These are phyloP conservation scores for Pseudogymnoascus sp. DNA, from an alignment of 2,329 filamentous ascomycete genomes.

Conservation along the genomic window DNA sequence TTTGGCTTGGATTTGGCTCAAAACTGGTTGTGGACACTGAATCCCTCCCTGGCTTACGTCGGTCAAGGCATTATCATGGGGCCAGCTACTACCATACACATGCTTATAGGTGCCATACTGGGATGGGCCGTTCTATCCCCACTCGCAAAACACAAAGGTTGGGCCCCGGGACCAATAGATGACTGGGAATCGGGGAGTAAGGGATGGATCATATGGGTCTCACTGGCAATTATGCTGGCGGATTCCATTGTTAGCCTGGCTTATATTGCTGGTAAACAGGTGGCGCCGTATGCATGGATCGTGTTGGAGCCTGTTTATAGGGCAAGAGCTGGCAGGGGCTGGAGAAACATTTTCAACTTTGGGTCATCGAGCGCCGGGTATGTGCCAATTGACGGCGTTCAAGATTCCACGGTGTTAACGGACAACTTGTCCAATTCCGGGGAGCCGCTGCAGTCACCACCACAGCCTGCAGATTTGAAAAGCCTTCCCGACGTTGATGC, in stretches of 20 bases:
- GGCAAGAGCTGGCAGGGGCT: slow-evolving; percentile 22
- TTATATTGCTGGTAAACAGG: slow-evolving; percentile 61
- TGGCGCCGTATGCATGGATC: slow-evolving; percentile 38
- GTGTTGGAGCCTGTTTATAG: slow-evolving; percentile 28
- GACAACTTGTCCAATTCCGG: neutral
- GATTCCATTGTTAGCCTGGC: slow-evolving; percentile 84
- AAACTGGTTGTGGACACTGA: slow-evolving; percentile 90
- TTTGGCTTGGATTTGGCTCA: slow-evolving; percentile 67
- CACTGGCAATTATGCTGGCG: slow-evolving; percentile 90
- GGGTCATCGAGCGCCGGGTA: slow-evolving; percentile 19
- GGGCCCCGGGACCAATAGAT: slow-evolving; percentile 78
- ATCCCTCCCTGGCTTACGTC: slow-evolving; percentile 93
- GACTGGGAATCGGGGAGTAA: slow-evolving; percentile 93
- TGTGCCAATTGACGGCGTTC: slow-evolving; percentile 17
- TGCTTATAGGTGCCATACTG: slow-evolving; percentile 80
- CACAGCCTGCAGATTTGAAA: slow-evolving; percentile 13
- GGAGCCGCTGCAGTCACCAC: neutral
- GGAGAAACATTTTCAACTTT: slow-evolving; percentile 22
- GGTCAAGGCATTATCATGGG: slow-evolving; percentile 99
- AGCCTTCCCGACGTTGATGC: slow-evolving; percentile 56
- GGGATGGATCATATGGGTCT: slow-evolving; percentile 98
- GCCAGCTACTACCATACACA: slow-evolving; percentile 85
- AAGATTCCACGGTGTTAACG: slow-evolving; percentile 12
- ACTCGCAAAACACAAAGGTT: slow-evolving; percentile 72
- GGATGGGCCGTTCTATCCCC: slow-evolving; percentile 91